These are phyloP conservation scores for Cornus suecica DNA, from an alignment of 148 eudicot genomes.

Conservation along the genomic window DNA sequence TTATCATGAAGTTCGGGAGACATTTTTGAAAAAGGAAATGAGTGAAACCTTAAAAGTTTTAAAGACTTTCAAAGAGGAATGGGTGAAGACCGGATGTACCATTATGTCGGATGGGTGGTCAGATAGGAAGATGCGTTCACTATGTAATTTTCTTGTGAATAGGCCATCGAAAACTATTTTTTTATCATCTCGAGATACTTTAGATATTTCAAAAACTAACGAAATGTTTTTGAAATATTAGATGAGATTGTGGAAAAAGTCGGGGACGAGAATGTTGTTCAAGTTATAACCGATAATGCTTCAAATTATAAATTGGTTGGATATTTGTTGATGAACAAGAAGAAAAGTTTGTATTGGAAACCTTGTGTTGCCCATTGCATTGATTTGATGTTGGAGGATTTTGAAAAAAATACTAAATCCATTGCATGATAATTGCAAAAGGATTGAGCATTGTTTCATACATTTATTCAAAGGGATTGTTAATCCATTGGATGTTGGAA, in stretches of 20 bases:
- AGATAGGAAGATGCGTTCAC: background rate
- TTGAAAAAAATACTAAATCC: conserved; percentile 8
- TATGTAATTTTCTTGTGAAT: conserved; percentile 16
- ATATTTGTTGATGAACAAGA: too few species aligned
- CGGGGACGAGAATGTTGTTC: background rate
- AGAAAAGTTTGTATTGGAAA: too few species aligned
- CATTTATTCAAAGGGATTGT: conserved; percentile 1
- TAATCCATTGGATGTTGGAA: background rate
- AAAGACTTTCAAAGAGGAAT: background rate
- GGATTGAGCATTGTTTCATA: background rate
- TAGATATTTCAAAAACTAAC: conserved; percentile 1
- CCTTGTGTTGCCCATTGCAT: conserved; percentile 12
- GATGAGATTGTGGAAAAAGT: background rate
- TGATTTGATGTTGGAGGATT: conserved; percentile 13
- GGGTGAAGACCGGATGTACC: conserved; percentile 5
- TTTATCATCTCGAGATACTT: conserved; percentile 5
- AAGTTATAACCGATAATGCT: conserved; percentile 4
- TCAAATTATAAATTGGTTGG: too few species aligned
- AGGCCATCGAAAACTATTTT: background rate
- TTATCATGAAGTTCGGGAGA: conserved; percentile 7
- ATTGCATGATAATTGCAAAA: conserved; percentile 3
- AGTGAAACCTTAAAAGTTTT: background rate
- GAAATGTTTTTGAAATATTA: background rate
- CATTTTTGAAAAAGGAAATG: background rate
- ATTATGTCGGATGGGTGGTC: conserved; percentile 16